These are phyloP conservation scores for Skeletonema costatum DNA, from an alignment of 108 stramenopile species.

Conservation along the genomic window DNA sequence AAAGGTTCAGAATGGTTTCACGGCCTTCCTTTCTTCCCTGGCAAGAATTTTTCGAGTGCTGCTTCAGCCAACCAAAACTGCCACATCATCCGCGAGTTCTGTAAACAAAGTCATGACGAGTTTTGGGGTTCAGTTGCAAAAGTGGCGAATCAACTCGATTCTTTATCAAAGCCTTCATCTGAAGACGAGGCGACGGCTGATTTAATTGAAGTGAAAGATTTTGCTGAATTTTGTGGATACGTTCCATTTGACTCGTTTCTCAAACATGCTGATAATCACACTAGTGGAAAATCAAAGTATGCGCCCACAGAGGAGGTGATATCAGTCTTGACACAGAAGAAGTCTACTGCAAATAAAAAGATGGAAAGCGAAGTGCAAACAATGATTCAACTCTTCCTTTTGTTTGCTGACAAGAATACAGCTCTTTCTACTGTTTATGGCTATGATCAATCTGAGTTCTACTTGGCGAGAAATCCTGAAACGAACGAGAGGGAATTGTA, in stretches of 20 bases:
- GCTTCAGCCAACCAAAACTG: neutral
- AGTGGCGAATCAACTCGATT: constrained; percentile 18
- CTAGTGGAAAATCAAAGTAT: constrained; percentile 14
- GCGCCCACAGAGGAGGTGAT: constrained; percentile 26
- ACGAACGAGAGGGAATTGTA: constrained; percentile 9
- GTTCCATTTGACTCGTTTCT: constrained; percentile 38
- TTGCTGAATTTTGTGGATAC: constrained; percentile 28
- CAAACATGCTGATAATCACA: neutral
- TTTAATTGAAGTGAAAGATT: constrained; percentile 17
- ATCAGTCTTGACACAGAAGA: constrained; percentile 11
- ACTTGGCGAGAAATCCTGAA: constrained; percentile 15
- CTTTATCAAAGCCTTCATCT: constrained; percentile 2
- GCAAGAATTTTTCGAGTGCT: neutral
- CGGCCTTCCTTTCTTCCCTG: constrained; percentile 17
- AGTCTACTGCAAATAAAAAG: constrained; percentile 4
- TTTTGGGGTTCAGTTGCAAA: constrained; percentile 40
- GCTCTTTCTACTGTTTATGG: neutral
- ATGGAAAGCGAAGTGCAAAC: constrained; percentile 10
- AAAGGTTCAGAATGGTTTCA: constrained; percentile 46
- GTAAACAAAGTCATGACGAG: constrained; percentile 11
- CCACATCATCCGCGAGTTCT: constrained; percentile 23
- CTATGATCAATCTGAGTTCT: constrained; percentile 3
- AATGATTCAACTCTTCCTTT: constrained; percentile 23
- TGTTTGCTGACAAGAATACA: constrained; percentile 7
- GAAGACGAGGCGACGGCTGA: neutral